Evolutionary conservation across 2,329 filamentous ascomycete genomes (phyloP), one percentile per base, ranked within the genome.

Genomic region (Aspergillus nomiae): DNA sequence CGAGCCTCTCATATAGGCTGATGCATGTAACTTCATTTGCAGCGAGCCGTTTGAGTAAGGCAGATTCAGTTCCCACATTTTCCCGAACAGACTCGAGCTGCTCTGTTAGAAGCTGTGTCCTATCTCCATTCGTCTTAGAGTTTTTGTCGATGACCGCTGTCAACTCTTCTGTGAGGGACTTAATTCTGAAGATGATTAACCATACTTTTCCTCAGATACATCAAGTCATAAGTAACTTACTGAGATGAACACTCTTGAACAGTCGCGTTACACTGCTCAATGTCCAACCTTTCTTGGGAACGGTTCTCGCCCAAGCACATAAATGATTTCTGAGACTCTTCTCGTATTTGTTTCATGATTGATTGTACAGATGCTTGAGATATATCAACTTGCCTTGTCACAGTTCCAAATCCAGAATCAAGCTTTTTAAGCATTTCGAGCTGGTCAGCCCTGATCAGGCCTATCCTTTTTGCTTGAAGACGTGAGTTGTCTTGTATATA

Each of bases 401-500:
- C 56, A 3, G 48, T 51, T n/a, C 68, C 43, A 6, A 73, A 67
- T 0, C 59, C 66, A 4, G 64, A 62, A 11, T 67, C 50, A 10
- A 77, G 19, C 7, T 62, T 70, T 11, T 63, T 65, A 2, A 65
- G 38, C 21, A 75, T 62, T 14, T 65, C 65, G n/a, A 62, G 50
- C 48, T 77, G 74, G n/a, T 68, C 67, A 7, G 62, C 55, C 62
- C 58, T 67, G 21, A 76, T 62, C 14, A 69, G 28, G 3, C 50
- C 59, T 9, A 76, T 43, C 26, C 68, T 65, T 30, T 61, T 67
- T 3, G 65, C 59, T 36, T 76, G 74, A 10, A 50, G 60, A 19
- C 59, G 65, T 24, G 72, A 68, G 45, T 63, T 65, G 10, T 66
- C 70, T 38, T 73, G 70, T 16, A 79, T 77, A 43, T 74, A 77